Evolutionary conservation across 2,329 filamentous ascomycete species (phyloP), one percentile per base, ranked within the genome.

Genomic region (Exophiala sp.): DNA sequence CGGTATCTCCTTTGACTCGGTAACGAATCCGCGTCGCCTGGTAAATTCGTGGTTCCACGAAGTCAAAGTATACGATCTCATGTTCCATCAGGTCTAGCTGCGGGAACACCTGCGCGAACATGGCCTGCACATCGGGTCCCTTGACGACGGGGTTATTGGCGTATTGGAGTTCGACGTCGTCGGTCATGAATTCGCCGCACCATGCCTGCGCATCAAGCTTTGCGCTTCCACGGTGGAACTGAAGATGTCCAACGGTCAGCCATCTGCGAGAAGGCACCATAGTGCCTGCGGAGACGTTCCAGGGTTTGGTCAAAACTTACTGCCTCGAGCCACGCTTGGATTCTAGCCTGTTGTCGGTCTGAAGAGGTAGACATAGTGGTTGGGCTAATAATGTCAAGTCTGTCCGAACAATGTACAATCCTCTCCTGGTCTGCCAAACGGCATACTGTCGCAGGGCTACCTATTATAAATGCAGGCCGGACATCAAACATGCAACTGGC

Each of bases 1-100:
- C 14, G 24, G 40, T 37, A 40, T 56, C 49, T 19, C 50, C 54
- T 32, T 51, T 52, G 30, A 57, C 51, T 10, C 52, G 41, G 30
- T 57, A 57, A 13, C 43, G 41, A 27, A 54, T 54, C n/a, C 34
- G 45, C 14, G 51, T 48, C 18, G 54, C 54, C 43, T 56, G 54
- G 43, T 56, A 56, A 21, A 56, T 53, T 21, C 43, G 46, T 13
- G 50, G 50, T 11, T 45, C 13, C 18, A 53, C 50, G 23, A 50
- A 51, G 30, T 56, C 54, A 32, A 56, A 56, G 37, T 56, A 53
- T 21, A 42, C 37, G 23, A 56, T 52, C 21, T 56, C 38, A 27
- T 56, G 54, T 22, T 50, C 41, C 54, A 54, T 56, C 40, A 50
- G 11, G 24, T 51, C 54, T 7, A 56, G 44, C 14, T 40, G 47